Evolutionary conservation across 768 basidiomycete genomes (phyloP).

Genomic region (Boletus rubescentipes): DNA sequence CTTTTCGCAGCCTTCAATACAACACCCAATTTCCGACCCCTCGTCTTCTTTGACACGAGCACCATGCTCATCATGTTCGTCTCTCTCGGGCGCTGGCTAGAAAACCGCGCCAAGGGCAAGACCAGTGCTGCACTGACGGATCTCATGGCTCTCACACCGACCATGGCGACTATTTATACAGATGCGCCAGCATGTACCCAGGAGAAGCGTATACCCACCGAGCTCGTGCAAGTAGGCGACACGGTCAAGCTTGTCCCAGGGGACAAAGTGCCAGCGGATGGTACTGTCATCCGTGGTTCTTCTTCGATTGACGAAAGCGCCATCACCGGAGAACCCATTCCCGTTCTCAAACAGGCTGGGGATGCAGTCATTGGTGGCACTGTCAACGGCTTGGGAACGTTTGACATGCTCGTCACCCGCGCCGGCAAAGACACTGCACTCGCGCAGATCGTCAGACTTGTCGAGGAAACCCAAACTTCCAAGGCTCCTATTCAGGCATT

Average conservation of each 20-base stretch:
- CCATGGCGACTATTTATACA: constrained; percentile 94
- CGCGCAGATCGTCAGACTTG: constrained; percentile 93
- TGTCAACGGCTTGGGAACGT: constrained; percentile 94
- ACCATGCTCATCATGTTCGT: constrained; percentile 99
- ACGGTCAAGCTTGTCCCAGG: constrained; percentile 93
- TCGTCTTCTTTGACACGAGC: constrained; percentile 97
- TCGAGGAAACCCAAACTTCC: constrained; percentile 96
- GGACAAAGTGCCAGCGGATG: constrained; percentile 95
- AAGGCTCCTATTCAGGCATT: constrained; percentile 99
- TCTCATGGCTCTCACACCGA: constrained; percentile 91
- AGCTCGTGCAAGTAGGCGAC: constrained; percentile 93
- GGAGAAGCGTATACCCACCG: constrained; percentile 91
- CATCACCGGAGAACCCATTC: constrained; percentile 91
- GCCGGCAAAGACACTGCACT: constrained; percentile 97
- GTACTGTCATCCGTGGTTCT: constrained; percentile 81
- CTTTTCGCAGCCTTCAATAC: constrained; percentile 61
- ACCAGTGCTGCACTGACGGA: constrained; percentile 96
- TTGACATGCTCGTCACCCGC: constrained; percentile 93
- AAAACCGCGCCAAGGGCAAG: constrained; percentile 96
- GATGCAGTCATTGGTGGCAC: constrained; percentile 94
- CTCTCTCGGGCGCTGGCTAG: constrained; percentile 91
- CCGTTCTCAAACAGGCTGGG: constrained; percentile 80
- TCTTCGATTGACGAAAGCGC: constrained; percentile 95
- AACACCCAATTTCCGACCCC: constrained; percentile 70
- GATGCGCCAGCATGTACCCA: constrained; percentile 76